Base-by-base conservation (phyloP, 2,329 filamentous ascomycete genomes). In the Pseudogymnoascus sp. region DNA sequence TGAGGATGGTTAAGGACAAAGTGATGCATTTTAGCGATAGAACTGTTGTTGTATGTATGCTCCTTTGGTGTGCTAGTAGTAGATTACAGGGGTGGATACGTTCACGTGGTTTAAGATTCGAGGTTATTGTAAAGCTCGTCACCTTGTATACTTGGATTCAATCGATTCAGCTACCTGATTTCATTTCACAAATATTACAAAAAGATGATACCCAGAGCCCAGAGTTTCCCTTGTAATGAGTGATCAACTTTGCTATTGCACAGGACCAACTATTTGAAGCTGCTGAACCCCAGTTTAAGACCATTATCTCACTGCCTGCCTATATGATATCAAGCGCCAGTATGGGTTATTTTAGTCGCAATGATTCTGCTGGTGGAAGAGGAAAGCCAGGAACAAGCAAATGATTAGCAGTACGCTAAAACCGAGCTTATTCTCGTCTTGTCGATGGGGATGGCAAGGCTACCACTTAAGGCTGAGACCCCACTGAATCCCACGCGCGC, bases 11-110 rank as follows among this genome's bases (percentile, higher is more conserved):
- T 57, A 21, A 21, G 51, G 16, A 57, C 28, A 36, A 57, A 57
- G 51, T 36, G 51, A 57, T 34, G 51, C 51, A 57, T 57, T 57
- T 57, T 57, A 57, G 51, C 28, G 51, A 57, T 57, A 57, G 51
- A 57, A 57, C 51, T 57, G 28, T 34, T 57, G 48, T 31, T 57
- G 51, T 57, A 34, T 34, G 28, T 57, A 36, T 36, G 51, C 51
- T 57, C 28, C 51, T 34, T 57, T 21, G 45, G 28, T 57, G 51
- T 57, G 51, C n/a, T 57, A 57, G 51, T 57, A 57, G 51, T 57
- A 57, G 51, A 57, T 57, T 57, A 34, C 51, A 57, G 51, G 51
- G 51, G 16, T 34, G 51, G 28, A 57, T 57, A 36, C 51, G 7
- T 36, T 57, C 51, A 57, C 28, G 51, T 57, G n/a, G 28, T 57